Evolutionary conservation across 495 filamentous ascomycete genomes (phyloP), one percentile per base, ranked within the genome.

Genomic region (Penicillium daleae): DNA sequence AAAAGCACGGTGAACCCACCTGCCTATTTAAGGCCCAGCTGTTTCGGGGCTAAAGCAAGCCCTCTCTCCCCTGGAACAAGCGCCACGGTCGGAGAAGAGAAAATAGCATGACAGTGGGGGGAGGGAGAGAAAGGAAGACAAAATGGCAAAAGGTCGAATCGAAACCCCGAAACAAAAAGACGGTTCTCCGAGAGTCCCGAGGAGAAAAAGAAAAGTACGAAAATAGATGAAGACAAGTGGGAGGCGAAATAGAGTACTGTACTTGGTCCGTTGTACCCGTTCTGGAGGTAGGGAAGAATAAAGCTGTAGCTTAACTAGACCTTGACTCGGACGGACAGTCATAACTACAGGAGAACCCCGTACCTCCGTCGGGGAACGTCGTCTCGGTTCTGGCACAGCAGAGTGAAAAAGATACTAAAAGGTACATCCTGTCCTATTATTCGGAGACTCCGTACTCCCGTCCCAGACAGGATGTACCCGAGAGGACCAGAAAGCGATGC

Each of bases 1-100:
- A 55, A 49, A 58, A 40, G 37, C 55, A 56, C 52, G 26, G 48
- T 48, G 46, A 50, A 66, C 58, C 62, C 66, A 72, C 71, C 71
- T 74, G 66, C 72, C 72, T 69, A 55, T 67, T n/a, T 71, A 29
- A 52, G 67, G 69, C 51, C 59, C 55, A 24, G 26, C 64, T 63
- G 56, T 24, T 49, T 60, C 57, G 42, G 44, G 63, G 61, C 62
- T 40, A 56, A 61, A 54, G 60, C 42, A 46, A 46, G 42, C 42
- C 46, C 46, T 29, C 46, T 29, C 46, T 50, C 46, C 60, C 46
- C 61, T 67, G 64, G 56, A 62, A n/a, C n/a, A n/a, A 60, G 57
- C 65, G 65, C 65, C 65, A 63, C 57, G 40, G 32, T 17, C 51
- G 35, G 35, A 39, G 13, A 4, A 48, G 37, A 24, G 39, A 24